Base-by-base conservation (phyloP, 495 filamentous ascomycete species). In the Xylaria venustula region DNA sequence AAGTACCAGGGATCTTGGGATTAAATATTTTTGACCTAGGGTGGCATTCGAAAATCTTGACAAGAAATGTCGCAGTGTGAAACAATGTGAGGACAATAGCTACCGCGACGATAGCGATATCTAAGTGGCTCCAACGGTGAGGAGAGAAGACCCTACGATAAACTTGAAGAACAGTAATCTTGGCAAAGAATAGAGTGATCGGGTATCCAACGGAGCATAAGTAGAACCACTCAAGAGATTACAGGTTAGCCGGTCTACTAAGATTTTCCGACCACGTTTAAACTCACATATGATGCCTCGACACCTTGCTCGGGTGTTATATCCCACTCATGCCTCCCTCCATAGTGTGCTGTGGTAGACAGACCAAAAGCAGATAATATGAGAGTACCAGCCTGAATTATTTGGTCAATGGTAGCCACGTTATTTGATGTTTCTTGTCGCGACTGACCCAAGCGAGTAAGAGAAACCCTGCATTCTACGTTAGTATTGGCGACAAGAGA, bases 131-230 rank as follows among this genome's bases (percentile, higher is more conserved):
- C 34, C 66, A 62, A 2, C 64, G 60, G 17, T 54, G 40, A 9
- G 75, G 69, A 4, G 73, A 63, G 59, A 80, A 79, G 12, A 78
- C 65, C 0, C 75, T 72, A 15, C 72, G 69, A 49, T 78, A 78
- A 7, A 77, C 60, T 15, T 68, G 67, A 1, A 80, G 65, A 7
- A 80, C 73, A 17, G 75, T 68, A 14, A 78, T 41, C 53, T 80
- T 79, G 0, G 75, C 71, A 53, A 70, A 63, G 40, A 69, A 67
- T 1, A 79, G 76, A 6, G 69, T 60, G n/a, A 73, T 66, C 1
- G 68, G 72, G 46, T 79, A 80, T 1, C 63, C 34, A 32, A 79
- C 71, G 7, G 72, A 67, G 8, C 67, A 55, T 2, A 69, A 64
- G 45, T 77, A 76, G 15, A 74, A 72, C 64, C 75, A 69, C 72